Conservation (phyloP, 2,329 filamentous ascomycete species). For the Colletotrichum falcatum region DNA sequence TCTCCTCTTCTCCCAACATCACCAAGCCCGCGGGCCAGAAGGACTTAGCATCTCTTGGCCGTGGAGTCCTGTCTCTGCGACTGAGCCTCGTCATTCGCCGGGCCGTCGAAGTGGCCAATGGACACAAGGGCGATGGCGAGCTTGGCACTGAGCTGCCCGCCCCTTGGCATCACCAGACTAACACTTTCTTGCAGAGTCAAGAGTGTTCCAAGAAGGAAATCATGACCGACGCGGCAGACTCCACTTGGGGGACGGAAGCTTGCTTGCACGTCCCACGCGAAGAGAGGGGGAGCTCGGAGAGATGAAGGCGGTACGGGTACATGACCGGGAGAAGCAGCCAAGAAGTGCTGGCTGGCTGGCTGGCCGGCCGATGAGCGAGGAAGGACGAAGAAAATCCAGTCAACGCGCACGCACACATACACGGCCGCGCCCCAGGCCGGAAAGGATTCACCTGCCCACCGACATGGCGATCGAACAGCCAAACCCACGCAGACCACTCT, state of each 20-base stretch:
- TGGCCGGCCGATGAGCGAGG: conserved; percentile 8
- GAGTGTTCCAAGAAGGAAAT: conserved; percentile 13
- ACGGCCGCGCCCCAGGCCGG: conserved; percentile 2
- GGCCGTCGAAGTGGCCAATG: conserved; percentile 9
- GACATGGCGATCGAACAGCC: conserved; percentile 3
- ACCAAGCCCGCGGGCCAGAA: conserved; percentile 23
- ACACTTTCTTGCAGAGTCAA: conserved; percentile 23
- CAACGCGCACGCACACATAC: not conserved
- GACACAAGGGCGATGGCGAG: conserved; percentile 29
- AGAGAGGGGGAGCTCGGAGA: conserved; percentile 12
- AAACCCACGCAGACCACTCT: conserved; percentile 18
- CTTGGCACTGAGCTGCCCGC: conserved; percentile 34
- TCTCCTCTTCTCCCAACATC: conserved; percentile 10
- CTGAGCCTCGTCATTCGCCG: conserved; percentile 15
- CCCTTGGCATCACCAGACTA: conserved; percentile 37
- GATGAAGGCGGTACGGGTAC: not conserved
- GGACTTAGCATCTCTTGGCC: conserved; percentile 38
- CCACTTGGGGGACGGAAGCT: conserved; percentile 21
- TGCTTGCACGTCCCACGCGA: conserved; percentile 2
- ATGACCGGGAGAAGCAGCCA: not conserved
- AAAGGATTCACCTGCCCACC: conserved; percentile 18
- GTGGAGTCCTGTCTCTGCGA: conserved; percentile 23
- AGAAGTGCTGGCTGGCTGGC: not conserved
- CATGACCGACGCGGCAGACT: conserved; percentile 21
- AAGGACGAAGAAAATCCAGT: not conserved